These are phyloP conservation scores for Peronospora belbahrii DNA, from an alignment of 352 stramenopile species.

Conservation along the genomic window DNA sequence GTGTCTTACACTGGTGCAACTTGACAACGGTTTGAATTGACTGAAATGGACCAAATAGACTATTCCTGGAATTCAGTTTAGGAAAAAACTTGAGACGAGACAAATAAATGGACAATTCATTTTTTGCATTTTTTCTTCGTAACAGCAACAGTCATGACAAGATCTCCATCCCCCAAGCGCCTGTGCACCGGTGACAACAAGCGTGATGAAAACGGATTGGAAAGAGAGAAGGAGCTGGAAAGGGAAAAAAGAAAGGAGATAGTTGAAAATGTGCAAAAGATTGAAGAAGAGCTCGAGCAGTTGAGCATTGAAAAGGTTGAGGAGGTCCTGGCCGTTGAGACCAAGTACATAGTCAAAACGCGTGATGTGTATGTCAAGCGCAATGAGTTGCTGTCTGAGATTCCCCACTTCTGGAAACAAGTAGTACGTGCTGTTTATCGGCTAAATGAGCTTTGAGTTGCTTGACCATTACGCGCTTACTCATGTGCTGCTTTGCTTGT, in stretches of 20 bases:
- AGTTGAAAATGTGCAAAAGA: conserved; percentile 35
- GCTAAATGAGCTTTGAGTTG: neutral
- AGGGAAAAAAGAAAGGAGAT: conserved; percentile 50
- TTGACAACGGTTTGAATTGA: no score
- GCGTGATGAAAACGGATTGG: conserved; percentile 22
- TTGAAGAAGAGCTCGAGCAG: conserved; percentile 37
- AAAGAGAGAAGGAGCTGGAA: conserved; percentile 49
- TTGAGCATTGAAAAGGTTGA: conserved; percentile 52
- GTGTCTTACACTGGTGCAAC: no score
- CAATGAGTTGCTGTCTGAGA: conserved; percentile 48
- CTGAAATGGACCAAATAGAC: no score
- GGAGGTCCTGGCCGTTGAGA: conserved; percentile 67
- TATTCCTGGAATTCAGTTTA: conserved; percentile 17
- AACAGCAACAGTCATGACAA: conserved; percentile 29
- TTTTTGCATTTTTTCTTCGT: conserved; percentile 7
- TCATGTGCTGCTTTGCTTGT: conserved; percentile 1
- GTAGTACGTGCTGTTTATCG: conserved; percentile 28
- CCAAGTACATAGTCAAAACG: conserved; percentile 70
- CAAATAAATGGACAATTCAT: conserved; percentile 1
- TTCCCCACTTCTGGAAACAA: conserved; percentile 75
- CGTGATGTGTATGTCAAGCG: conserved; percentile 59
- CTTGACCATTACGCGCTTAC: neutral
- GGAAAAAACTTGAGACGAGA: conserved; percentile 2
- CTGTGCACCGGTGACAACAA: conserved; percentile 58
- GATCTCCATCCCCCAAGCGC: conserved; percentile 59